phyloP scores from a whole-genome alignment of 306 rosid genomes.

The Vigna trinervia region DNA sequence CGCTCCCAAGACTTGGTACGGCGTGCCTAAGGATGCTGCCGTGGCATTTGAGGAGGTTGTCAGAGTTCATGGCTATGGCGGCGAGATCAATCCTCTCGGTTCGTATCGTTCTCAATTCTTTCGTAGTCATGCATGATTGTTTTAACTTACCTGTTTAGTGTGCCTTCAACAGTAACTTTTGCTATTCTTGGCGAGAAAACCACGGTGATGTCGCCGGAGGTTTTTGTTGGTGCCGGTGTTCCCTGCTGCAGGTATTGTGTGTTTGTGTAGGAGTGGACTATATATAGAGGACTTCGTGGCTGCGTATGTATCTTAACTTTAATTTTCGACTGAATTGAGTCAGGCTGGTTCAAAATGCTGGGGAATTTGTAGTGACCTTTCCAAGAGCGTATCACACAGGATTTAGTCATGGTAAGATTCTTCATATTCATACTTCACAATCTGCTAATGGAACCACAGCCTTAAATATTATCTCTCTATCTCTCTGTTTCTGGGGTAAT shows the following conservation, averaged over 20 bases:
- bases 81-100: conserved; percentile 97
- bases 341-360: conserved; percentile 99
- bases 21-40: conserved; percentile 91
- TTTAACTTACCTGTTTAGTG: conserved; percentile 45
- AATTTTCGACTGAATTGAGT: conserved; percentile 43
- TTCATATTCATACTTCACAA: conserved; percentile 6
- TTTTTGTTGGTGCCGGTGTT: conserved; percentile 79
- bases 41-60: conserved; percentile 96
- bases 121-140: not conserved
- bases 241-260: conserved; percentile 95
- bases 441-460: conserved; percentile 21
- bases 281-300: not conserved
- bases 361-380: conserved; percentile 98
- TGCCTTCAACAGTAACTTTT: conserved; percentile 76
- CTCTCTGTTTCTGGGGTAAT: not conserved
- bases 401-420: conserved; percentile 92
- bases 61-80: conserved; percentile 92
- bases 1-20: conserved; percentile 96
- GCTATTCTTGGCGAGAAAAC: conserved; percentile 95
- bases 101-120: not conserved
- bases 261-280: not conserved
- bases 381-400: conserved; percentile 99
- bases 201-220: conserved; percentile 98
- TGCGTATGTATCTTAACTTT: not conserved
- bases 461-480: not conserved